Evolutionary conservation across 495 filamentous ascomycete species (phyloP), one percentile per base, ranked within the genome.

Genomic region (Aspergillus sclerotiicarbonarius): DNA sequence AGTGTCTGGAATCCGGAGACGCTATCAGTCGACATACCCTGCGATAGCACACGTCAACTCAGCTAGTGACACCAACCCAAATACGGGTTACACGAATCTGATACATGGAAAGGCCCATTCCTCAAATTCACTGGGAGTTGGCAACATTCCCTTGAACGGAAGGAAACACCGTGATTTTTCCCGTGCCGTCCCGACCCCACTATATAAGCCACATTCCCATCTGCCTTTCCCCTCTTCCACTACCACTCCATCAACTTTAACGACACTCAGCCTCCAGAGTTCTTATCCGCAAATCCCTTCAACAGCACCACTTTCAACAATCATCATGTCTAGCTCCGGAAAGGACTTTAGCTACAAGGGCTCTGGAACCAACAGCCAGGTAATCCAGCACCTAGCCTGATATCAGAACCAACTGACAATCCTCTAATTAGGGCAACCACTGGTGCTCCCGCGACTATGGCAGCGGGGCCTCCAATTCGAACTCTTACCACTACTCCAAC

Each of bases 401-500:
- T 8, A 16, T 41, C n/a, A 16, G 37, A 41, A 41, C n/a, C 12
- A 12, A 47, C 21, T 47, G 6, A 41, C 37, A 41, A 31, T 15
- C 5, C n/a, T n/a, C n/a, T n/a, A 0, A 13, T 15, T 59, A 81
- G 76, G 78, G 79, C 44, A 82, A 82, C 63, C 78, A 80, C 67
- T 81, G 74, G 56, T 79, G 77, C 64, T 59, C 67, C 43, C 72
- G 79, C 29, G 79, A 82, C 63, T 81, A 80, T 57, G 76, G 77
- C 20, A 66, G 54, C 41, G 59, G 68, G 21, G 70, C 68, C 43
- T 66, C 73, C 18, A 78, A 81, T 61, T 58, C 52, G 47, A 79
- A 79, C 55, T 62, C 67, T 57, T 81, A 81, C 64, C 78, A 81
- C 59, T 81, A 81, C 60, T 79, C 76, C 53, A 82, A 82, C 64